Base-by-base conservation (phyloP, 2,329 filamentous ascomycete genomes). In the Neopestalotiopsis rosae region DNA sequence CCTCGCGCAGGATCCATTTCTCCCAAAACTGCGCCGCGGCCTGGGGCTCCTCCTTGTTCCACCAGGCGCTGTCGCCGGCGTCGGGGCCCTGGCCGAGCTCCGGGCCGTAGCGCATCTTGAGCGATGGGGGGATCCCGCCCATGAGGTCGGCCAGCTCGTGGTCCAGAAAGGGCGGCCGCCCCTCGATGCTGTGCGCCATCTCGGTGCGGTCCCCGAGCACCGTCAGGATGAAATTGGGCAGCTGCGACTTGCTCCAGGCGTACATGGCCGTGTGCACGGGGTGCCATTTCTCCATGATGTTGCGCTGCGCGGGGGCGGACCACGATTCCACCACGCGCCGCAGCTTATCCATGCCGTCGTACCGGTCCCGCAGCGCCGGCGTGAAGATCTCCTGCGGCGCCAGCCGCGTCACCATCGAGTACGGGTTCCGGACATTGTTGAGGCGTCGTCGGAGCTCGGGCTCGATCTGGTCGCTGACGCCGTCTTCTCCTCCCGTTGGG, bases 1-100 rank as follows among this genome's bases (percentile, higher is more conserved):
- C 71, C 64, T 73, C 69, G 52, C 72, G 69, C 59, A 72, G 66
- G 42, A 72, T 72, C 72, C 72, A 73, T 30, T 73, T 73, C 69
- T 73, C 71, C 69, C 68, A 70, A 64, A 72, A 69, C 34, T 65
- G 49, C 24, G 52, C 34, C 14, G 66, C 45, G 14, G 61, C 65
- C 28, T 66, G 40, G 1, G 62, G 57, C 34, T 63, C 40, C 14
- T 59, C 56, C 2, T 42, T 56, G 30, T 61, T 40, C 69, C 67
- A 69, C 69, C 69, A 69, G 4, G 61, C 40, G 40, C 52, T 67
- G n/a, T 24, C 68, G 12, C 66, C 70, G 56, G 65, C 65, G 6
- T 66, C 45, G 20, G 69, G 40, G 2, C 64, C 67, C 14, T 40
- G 6, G 13, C 56, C 69, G 17, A 52, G 45, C 13, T 66, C 62